Evolutionary conservation across 1,139 yeast genomes (phyloP).

Genomic region (Saccharomyces hybrid): DNA sequence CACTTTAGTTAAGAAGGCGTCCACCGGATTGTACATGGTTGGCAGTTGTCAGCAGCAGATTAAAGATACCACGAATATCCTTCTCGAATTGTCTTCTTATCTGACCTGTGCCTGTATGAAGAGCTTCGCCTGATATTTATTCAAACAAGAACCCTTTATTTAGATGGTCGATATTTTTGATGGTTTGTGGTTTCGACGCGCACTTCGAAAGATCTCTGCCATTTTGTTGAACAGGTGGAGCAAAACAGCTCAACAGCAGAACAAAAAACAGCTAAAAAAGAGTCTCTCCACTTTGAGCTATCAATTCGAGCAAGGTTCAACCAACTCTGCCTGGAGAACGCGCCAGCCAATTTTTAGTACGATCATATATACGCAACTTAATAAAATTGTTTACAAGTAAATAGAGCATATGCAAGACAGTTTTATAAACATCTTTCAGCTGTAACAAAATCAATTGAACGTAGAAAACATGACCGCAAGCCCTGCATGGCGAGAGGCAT

Average conservation of each 20-base stretch:
- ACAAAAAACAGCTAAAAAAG: neutral
- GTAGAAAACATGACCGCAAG: neutral
- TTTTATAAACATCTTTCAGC: neutral
- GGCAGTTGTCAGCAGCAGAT: neutral
- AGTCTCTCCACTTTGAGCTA: neutral
- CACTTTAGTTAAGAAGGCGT: slow-evolving; percentile 32
- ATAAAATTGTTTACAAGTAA: neutral
- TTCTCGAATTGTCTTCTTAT: neutral
- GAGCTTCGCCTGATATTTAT: neutral
- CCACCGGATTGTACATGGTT: slow-evolving; percentile 27
- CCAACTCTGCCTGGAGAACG: neutral
- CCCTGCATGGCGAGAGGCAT: neutral
- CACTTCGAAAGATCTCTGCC: neutral
- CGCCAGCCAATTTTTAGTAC: neutral
- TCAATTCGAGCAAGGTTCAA: neutral
- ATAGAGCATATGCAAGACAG: neutral
- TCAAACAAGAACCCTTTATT: neutral
- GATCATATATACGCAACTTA: neutral
- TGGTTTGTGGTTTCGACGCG: slow-evolving; percentile 1
- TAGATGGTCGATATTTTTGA: neutral
- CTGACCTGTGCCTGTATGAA: neutral
- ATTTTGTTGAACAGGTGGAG: neutral
- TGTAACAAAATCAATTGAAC: too few relatives aligned
- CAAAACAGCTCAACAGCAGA: neutral
- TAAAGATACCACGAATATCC: neutral